These are phyloP conservation scores for Podila verticillata DNA, from an alignment of 192 early-diverging fungal species.

Conservation along the genomic window DNA sequence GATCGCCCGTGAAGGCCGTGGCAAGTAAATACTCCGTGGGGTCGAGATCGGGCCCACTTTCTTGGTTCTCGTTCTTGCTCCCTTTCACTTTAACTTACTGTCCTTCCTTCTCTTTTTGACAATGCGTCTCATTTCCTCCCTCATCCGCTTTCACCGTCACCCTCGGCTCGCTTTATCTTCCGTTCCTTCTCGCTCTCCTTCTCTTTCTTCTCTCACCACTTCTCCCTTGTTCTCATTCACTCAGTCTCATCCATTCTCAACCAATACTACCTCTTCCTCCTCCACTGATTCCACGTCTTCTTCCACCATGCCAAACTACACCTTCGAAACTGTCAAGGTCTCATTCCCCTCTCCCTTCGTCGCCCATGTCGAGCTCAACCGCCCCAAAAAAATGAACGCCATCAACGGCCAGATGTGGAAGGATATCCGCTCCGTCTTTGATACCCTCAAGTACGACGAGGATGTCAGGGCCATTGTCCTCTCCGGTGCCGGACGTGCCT, in stretches of 20 bases:
- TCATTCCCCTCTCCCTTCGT: constrained; percentile 67
- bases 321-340: constrained; percentile 71
- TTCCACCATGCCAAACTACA: constrained; percentile 54
- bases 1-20: background rate
- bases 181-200: background rate
- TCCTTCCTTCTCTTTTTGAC: background rate
- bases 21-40: too few species aligned
- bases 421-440: constrained; percentile 38
- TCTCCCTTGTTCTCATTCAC: background rate
- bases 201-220: background rate
- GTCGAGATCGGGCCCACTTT: background rate
- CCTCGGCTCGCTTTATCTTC: background rate
- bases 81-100: background rate
- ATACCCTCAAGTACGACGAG: constrained; percentile 58
- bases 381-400: constrained; percentile 86
- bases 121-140: constrained; percentile 1
- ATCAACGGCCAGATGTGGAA: constrained; percentile 64
- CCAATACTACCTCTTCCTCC: background rate
- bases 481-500: constrained; percentile 77
- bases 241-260: background rate
- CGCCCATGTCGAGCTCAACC: constrained; percentile 83
- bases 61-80: background rate
- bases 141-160: constrained; percentile 4
- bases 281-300: background rate
- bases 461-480: constrained; percentile 82